These are phyloP conservation scores for Salix exigua DNA, from an alignment of 345 rosid genomes.

Conservation along the genomic window DNA sequence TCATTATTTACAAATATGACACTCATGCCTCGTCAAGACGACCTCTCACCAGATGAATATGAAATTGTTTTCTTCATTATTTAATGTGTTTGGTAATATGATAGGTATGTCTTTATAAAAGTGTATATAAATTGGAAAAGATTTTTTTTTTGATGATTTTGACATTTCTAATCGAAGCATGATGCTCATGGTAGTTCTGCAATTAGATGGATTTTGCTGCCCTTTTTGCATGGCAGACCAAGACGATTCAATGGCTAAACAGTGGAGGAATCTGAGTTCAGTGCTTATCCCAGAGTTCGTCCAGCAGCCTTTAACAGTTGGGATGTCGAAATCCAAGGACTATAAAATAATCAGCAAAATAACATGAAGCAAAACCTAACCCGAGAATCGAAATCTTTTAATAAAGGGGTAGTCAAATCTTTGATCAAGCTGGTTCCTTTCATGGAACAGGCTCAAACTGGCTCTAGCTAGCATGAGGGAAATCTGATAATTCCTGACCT, in stretches of 20 bases:
- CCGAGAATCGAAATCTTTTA: slow-evolving; percentile 1
- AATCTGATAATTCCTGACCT: slow-evolving; percentile 7
- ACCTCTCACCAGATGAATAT: no score
- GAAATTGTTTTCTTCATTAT: no score
- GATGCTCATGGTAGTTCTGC: slow-evolving; percentile 5
- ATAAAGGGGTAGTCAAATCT: neutral
- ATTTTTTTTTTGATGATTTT: no score
- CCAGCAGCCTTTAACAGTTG: slow-evolving; percentile 43
- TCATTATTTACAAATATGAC: slow-evolving; percentile 17
- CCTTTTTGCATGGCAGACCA: neutral
- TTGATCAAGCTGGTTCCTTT: neutral
- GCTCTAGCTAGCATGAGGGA: slow-evolving; percentile 11
- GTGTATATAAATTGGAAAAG: no score
- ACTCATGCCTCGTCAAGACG: neutral
- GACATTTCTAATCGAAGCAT: neutral
- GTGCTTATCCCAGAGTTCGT: slow-evolving; percentile 10
- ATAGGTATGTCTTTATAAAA: no score
- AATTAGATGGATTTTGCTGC: slow-evolving; percentile 12
- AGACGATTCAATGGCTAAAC: slow-evolving; percentile 12
- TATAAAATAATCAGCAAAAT: neutral
- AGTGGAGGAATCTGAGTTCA: neutral
- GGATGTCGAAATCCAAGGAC: slow-evolving; percentile 23
- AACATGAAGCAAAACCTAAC: slow-evolving; percentile 18
- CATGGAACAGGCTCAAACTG: slow-evolving; percentile 16
- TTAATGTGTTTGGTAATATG: no score